Evolutionary conservation across 164 flowering plant genomes (phyloP), one percentile per base, ranked within the genome.

Genomic region (Dillenia suffruticosa): DNA sequence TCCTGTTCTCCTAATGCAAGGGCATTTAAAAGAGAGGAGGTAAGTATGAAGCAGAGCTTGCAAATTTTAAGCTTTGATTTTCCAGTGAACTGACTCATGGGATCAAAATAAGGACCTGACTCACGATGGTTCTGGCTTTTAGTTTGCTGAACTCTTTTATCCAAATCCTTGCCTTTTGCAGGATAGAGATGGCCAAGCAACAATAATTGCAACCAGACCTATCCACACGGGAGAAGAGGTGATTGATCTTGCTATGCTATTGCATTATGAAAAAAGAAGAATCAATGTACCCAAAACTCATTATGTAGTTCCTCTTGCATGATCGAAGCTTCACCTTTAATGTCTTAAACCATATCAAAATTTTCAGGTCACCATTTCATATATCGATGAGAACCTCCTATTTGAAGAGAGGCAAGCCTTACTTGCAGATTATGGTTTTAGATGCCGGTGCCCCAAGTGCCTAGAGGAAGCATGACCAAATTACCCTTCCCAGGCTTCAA

Each of bases 21-120:
- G 71, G 99, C 99, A 50, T 95, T 90, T 72, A 95, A 95, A 72
- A 82, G 99, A 79, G 97, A 92, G 45, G 92, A 91, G 90, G 99
- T 91, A 84, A 62, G 3, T 12, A 51, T 47, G 44, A 32, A 19
- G n/a, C 45, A 52, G 43, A 32, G 40, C 8, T 56, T 63, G 59
- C 46, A 40, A 32, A 22, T 55, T 5, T 48, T 19, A 51, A 58
- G 54, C 45, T 63, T 2, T 19, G 22, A 19, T 19, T 19, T 19
- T 19, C 22, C 22, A 19, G 22, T 19, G 22, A 19, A 19, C 22
- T 1, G 1, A 19, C 1, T 19, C 22, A 19, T 19, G 22, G 22
- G 22, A 19, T 19, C 22, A 19, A 19, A 1, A 1, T 19, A 19
- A 19, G 22, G 22, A 19, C 22, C 22, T 19, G 22, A 19, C 22